Base-by-base conservation (phyloP, 2,329 filamentous ascomycete species). In the Erysiphe neolycopersici region DNA sequence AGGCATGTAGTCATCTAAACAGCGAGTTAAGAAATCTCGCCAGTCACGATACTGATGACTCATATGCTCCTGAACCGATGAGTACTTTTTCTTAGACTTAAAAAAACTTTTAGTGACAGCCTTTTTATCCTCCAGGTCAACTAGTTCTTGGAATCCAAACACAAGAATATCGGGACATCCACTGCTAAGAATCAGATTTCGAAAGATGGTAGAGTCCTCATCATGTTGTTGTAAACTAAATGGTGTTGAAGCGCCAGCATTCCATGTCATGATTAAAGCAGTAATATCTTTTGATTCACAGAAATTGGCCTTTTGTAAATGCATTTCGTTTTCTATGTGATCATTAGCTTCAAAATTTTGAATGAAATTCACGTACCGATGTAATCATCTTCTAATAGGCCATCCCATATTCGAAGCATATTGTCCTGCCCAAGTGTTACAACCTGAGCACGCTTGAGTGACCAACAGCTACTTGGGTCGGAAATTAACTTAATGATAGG, bases 61-160 rank as follows among this genome's bases (percentile, higher is more conserved):
- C 82, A 95, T 95, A 51, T 85, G 73, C 58, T 94, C 84, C 53
- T 81, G 76, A 42, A 83, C 79, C 1, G 78, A 73, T 11, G 64
- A 61, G 43, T 79, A 75, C 54, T 82, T 80, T 56, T 93, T 92
- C 59, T 89, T 89, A 52, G 79, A 82, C 55, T 85, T 89, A 57
- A 95, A 77, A 51, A 95, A 75, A 44, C 81, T 83, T 61, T 89
- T 94, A n/a, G 89, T 89, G 18, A 87, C 95, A 42, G 91, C 79
- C 51, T 85, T 91, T 63, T 95, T 95, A 61, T 98, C 82, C 58
- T 98, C 89, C 8, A 98, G 66, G 55, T 98, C 89, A 4, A 98
- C 89, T n/a, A 98, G 68, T 60, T 98, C 89, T 59, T 98, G 89
- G 59, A 98, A 98, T 1, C 85, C 87, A 64, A 98, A 98, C 0